Base-by-base conservation (phyloP, 1,284 basidiomycete genomes). In the Pascua sp. region DNA sequence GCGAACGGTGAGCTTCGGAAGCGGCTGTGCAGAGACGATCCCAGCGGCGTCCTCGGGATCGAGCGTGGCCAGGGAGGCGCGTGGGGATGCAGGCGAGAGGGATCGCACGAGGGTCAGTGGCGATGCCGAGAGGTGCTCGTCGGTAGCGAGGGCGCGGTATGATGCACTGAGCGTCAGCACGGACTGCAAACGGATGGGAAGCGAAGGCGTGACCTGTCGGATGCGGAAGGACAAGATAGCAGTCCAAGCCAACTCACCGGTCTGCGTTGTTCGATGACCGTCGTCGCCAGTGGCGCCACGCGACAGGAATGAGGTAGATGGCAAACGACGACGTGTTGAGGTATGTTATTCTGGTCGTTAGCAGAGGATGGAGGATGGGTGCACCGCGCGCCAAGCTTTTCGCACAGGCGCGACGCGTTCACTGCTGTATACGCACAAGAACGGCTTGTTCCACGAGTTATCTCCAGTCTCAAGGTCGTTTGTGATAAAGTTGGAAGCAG, bases 231-330 rank as follows among this genome's bases (percentile, higher is more conserved):
- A 32, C 24, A 7, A 32, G 24, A 32, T 32, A 32, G 7, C 24
- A 32, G 24, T 32, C 24, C 3, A 32, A 32, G 24, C 24, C 24
- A 3, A 32, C 24, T 32, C 24, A 32, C 24, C 24, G 24, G 24
- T 32, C 24, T 32, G 24, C 4, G 24, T 3, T 7, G 24, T 32
- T 32, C 4, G 24, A 32, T 32, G 24, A 32, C 24, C 24, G 24
- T 32, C 24, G 24, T 32, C 37, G 46, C 50, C 48, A 62, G 46
- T 62, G 47, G 48, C 60, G 45, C 49, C 51, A 62, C 37, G 46
- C 32, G 64, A 58, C 80, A 0, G 91, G 91, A 10, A 97, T 68
- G 32, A 98, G 85, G 78, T 98, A 98, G 16, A 95, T 67, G n/a
- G 86, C 80, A 73, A 97, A 98, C 10, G 89, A 83, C 56, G 90